These are phyloP conservation scores for Halenospora varia DNA, from an alignment of 495 filamentous ascomycete species.

Conservation along the genomic window DNA sequence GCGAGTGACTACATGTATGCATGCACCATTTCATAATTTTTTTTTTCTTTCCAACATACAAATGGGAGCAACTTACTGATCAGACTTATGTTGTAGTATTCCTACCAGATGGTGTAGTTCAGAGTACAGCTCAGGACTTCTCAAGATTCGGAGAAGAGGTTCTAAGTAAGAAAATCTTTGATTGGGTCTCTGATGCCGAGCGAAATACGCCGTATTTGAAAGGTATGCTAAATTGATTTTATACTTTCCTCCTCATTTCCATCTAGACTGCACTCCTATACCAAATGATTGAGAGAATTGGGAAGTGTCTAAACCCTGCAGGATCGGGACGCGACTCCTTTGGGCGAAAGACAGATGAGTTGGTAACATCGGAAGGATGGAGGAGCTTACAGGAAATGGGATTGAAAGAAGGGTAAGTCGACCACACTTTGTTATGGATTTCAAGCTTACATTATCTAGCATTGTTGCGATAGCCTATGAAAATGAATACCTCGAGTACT, in stretches of 20 bases:
- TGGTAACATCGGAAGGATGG: constrained; percentile 57
- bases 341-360: constrained; percentile 40
- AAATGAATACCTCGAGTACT: constrained; percentile 36
- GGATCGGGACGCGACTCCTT: constrained; percentile 41
- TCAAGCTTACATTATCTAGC: constrained; percentile 16
- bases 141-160: neutral
- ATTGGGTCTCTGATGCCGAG: neutral
- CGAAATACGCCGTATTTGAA: neutral
- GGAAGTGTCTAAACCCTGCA: no score
- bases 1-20: no score
- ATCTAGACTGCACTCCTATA: no score
- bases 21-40: no score
- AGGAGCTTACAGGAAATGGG: constrained; percentile 48
- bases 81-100: no score
- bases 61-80: no score
- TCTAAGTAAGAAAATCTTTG: neutral
- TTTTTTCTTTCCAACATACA: no score
- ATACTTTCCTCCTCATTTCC: no score
- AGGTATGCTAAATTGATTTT: neutral
- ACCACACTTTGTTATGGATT: neutral
- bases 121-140: neutral
- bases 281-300: no score
- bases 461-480: constrained; percentile 55
- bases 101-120: neutral
- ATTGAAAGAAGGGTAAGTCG: constrained; percentile 34